Conservation (phyloP, 2,329 filamentous ascomycete species). For the Botrytis medusae region DNA sequence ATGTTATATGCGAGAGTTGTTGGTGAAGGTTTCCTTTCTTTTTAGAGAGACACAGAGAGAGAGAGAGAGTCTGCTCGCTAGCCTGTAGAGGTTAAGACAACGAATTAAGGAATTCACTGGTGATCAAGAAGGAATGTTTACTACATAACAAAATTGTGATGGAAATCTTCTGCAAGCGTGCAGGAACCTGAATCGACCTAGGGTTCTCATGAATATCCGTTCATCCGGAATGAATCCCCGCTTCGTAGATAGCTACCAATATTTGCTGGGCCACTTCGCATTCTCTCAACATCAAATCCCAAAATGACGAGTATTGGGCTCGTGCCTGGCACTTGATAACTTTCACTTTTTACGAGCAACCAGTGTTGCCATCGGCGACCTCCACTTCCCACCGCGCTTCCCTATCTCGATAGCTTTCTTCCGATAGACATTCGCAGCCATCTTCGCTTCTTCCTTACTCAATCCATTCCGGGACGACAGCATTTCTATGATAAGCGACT, state of each 20-base stretch:
- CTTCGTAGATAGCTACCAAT: neutral
- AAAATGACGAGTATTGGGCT: neutral
- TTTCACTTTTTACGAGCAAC: neutral
- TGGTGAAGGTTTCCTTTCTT: too few species aligned
- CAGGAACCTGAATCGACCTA: neutral
- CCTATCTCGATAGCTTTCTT: neutral
- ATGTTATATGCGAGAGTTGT: too few species aligned
- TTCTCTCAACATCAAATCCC: neutral
- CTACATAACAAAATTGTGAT: neutral
- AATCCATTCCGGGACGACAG: neutral
- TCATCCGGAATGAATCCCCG: neutral
- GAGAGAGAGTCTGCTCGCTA: too few species aligned
- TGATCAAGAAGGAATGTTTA: neutral
- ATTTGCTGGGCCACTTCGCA: neutral
- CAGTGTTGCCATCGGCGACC: neutral
- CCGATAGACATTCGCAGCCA: neutral
- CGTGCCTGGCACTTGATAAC: neutral
- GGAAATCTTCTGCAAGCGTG: too few species aligned
- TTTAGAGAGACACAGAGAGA: too few species aligned
- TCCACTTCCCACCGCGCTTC: neutral
- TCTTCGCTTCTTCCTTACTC: neutral
- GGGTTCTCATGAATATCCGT: neutral
- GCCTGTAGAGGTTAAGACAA: too few species aligned
- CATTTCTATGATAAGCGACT: neutral
- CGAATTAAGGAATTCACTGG: neutral